Conservation (phyloP, 768 basidiomycete genomes). For the Suillus spraguei region DNA sequence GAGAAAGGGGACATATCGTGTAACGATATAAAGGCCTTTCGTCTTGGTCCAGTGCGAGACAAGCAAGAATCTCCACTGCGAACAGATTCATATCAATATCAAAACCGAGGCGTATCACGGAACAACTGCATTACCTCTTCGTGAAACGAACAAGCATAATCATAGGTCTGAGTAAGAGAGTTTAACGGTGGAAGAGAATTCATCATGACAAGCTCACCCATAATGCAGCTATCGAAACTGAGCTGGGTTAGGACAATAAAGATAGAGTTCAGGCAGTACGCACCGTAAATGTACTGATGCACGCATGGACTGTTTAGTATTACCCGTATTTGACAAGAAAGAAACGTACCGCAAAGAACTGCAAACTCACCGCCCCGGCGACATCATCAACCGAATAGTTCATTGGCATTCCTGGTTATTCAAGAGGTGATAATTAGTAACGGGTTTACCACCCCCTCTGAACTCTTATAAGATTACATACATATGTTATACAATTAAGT, state of each 20-base stretch:
- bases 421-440: no score
- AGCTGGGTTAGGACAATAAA: neutral
- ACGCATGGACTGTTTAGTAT: neutral
- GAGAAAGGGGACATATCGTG: neutral
- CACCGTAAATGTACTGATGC: neutral
- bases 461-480: no score
- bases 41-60: neutral
- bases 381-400: no score
- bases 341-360: neutral
- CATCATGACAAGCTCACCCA: neutral
- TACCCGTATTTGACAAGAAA: neutral
- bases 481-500: no score
- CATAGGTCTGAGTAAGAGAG: neutral
- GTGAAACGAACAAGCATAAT: neutral
- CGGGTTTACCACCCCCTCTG: no score
- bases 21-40: neutral
- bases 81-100: neutral
- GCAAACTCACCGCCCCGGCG: no score
- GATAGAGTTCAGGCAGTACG: neutral
- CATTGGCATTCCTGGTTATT: no score
- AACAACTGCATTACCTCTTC: neutral
- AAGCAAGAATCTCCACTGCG: neutral
- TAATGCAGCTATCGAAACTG: neutral
- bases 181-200: neutral
- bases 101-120: neutral